These are phyloP conservation scores for Dacryopinax spathularia DNA, from an alignment of 768 basidiomycete genomes.

Conservation along the genomic window DNA sequence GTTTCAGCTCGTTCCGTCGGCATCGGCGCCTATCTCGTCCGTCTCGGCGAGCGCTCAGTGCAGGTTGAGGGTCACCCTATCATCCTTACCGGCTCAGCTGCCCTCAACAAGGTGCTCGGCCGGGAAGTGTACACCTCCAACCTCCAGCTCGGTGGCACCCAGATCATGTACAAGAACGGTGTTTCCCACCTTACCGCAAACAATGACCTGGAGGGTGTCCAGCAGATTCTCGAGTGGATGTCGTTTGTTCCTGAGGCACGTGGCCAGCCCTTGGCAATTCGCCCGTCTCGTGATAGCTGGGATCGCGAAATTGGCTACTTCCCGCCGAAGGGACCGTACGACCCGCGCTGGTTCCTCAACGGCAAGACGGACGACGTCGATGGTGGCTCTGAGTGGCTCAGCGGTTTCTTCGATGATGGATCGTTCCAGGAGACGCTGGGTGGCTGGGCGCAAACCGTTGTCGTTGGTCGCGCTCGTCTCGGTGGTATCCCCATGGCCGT, in stretches of 20 bases:
- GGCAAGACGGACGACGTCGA: conserved; percentile 73
- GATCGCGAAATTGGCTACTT: conserved; percentile 82
- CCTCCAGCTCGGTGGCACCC: conserved; percentile 96
- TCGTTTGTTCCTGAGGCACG: conserved; percentile 82
- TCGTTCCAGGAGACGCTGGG: conserved; percentile 98
- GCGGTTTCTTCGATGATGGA: conserved; percentile 92
- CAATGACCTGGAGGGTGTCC: conserved; percentile 90
- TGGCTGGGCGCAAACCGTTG: conserved; percentile 98
- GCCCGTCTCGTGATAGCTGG: conserved; percentile 60
- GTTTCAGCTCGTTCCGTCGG: conserved; percentile 98
- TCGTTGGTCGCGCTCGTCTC: conserved; percentile 88
- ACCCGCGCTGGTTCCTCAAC: conserved; percentile 95
- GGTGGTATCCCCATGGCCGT: conserved; percentile 96
- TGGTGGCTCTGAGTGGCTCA: conserved; percentile 52
- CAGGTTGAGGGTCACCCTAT: conserved; percentile 99
- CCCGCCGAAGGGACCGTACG: conserved; percentile 89
- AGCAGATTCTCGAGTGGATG: conserved; percentile 86
- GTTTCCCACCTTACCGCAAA: conserved; percentile 90
- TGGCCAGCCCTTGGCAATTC: conserved; percentile 63
- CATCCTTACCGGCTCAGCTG: conserved; percentile 91
- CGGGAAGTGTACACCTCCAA: conserved; percentile 99
- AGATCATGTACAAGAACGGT: conserved; percentile 99
- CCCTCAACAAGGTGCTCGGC: conserved; percentile 96
- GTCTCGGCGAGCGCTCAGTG: conserved; percentile 91
- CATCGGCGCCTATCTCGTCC: conserved; percentile 96